These are phyloP conservation scores for Anthracocystis panici-leucophaei DNA, from an alignment of 1,284 basidiomycete species.

Conservation along the genomic window DNA sequence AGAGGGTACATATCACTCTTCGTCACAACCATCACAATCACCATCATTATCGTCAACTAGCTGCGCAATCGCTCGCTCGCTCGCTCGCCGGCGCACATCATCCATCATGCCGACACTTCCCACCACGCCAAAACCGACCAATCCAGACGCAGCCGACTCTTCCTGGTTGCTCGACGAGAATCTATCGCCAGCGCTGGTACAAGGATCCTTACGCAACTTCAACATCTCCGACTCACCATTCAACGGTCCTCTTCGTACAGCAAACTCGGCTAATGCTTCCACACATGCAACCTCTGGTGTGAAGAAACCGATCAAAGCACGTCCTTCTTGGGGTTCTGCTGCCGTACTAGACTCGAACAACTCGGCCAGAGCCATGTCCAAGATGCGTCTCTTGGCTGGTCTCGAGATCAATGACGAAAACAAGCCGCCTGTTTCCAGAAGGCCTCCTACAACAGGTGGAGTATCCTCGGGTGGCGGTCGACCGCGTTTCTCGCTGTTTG, in stretches of 20 bases:
- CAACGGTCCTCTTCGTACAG: slow-evolving; percentile 19
- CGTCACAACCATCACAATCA: neutral
- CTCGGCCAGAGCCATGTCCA: slow-evolving; percentile 37
- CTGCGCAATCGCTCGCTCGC: neutral
- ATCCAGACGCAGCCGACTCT: slow-evolving; percentile 28
- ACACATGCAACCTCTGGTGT: slow-evolving; percentile 10
- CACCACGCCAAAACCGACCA: slow-evolving; percentile 31
- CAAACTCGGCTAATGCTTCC: slow-evolving; percentile 14
- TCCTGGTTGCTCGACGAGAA: slow-evolving; percentile 49
- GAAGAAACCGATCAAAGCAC: slow-evolving; percentile 38
- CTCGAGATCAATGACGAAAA: slow-evolving; percentile 45
- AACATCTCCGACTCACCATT: slow-evolving; percentile 49
- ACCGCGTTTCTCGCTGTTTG: slow-evolving; percentile 50
- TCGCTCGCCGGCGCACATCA: neutral
- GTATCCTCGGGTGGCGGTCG: slow-evolving; percentile 18
- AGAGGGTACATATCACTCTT: neutral
- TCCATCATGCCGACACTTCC: slow-evolving; percentile 43
- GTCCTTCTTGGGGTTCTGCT: slow-evolving; percentile 47
- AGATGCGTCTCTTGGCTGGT: slow-evolving; percentile 44
- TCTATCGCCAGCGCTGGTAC: slow-evolving; percentile 34
- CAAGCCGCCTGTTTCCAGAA: slow-evolving; percentile 37
- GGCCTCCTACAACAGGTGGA: slow-evolving; percentile 1
- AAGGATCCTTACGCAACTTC: slow-evolving; percentile 38
- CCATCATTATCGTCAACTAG: neutral
- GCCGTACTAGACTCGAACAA: slow-evolving; percentile 36